Base-by-base conservation (phyloP, 2,329 filamentous ascomycete genomes). In the Aspergillus calidoustus region DNA sequence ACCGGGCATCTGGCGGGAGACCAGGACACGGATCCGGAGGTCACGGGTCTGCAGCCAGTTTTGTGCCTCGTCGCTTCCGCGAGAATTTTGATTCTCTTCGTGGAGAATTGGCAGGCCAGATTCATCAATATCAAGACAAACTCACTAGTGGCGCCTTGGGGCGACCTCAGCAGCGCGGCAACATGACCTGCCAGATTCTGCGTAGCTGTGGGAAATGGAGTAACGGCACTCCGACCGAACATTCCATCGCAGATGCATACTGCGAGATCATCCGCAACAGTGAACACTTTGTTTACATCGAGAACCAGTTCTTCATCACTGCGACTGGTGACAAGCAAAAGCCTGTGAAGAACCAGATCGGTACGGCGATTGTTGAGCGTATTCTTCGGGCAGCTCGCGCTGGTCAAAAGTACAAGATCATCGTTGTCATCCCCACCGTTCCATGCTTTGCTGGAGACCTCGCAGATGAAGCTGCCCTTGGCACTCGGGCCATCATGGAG, bases 231-330 rank as follows among this genome's bases (percentile, higher is more conserved):
- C 79, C 95, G 9, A 87, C 84, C 0, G 88, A 91, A 69, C 92
- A 95, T 76, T 96, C 92, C 0, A 93, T 97, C 65, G 86, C 87
- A 54, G 92, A 94, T 72, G 93, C 93, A 0, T 96, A 97, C 76
- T 85, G 81, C 8, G 91, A 96, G 60, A 80, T 96, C 46, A 98
- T 98, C 70, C 83, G 89, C 54, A 91, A 91, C 60, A 95, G 95
- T 0, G 81, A 97, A 77, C 94, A 98, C 74, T 98, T 89, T 68
- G 88, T 99, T 13, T 99, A 98, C 79, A 97, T 99, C 61, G 95
- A 99, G 76, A 98, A 99, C 71, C 95, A 99, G 74, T 98, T 98
- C 81, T 99, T 98, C 83, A 98, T 96, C 73, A 96, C 93, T 0
- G 91, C 95, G 0, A 98, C 95, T 0, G 91, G 92, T 8, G 89